Evolutionary conservation across 2,329 filamentous ascomycete species (phyloP).

Genomic region (Aspergillus latus): DNA sequence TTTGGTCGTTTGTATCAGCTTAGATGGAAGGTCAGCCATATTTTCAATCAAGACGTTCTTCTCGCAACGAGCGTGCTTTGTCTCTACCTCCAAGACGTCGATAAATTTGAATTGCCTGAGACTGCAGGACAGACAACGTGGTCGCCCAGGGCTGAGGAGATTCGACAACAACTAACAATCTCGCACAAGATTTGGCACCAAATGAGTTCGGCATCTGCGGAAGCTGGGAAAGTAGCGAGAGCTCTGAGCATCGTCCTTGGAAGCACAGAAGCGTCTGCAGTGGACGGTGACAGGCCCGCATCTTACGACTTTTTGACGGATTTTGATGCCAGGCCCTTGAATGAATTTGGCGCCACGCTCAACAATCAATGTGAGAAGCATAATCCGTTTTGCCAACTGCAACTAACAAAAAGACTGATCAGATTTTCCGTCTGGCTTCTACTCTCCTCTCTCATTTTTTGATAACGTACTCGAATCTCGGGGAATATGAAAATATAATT

Average conservation of each 20-base stretch:
- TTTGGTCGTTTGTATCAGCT: not conserved
- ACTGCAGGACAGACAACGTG: not conserved
- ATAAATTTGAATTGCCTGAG: not conserved
- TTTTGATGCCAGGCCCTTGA: not conserved
- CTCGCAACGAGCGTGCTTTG: slow-evolving; percentile 1
- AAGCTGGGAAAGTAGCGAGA: slow-evolving; percentile 1
- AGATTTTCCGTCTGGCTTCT: not conserved
- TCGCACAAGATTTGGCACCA: not conserved
- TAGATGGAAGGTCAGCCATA: slow-evolving; percentile 2
- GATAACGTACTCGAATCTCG: not conserved
- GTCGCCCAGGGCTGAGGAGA: not conserved
- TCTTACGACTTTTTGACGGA: not conserved
- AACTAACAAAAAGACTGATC: not conserved
- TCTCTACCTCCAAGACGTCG: not conserved
- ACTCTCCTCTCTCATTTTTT: not conserved
- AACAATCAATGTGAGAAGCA: slow-evolving; percentile 2
- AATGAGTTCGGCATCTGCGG: not conserved
- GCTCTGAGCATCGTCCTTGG: slow-evolving; percentile 1
- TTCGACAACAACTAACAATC: not conserved
- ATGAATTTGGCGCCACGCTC: not conserved
- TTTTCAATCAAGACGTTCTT: slow-evolving; percentile 1
- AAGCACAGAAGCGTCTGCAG: not conserved
- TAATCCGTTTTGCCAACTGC: not conserved
- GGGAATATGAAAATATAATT: not conserved
- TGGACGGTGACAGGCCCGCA: not conserved